Percentiles rank a stretch among this genome's conserved stretches.
Conservation (phyloP, 495 filamentous ascomycete species). For the Penicillium coffeae region DNA sequence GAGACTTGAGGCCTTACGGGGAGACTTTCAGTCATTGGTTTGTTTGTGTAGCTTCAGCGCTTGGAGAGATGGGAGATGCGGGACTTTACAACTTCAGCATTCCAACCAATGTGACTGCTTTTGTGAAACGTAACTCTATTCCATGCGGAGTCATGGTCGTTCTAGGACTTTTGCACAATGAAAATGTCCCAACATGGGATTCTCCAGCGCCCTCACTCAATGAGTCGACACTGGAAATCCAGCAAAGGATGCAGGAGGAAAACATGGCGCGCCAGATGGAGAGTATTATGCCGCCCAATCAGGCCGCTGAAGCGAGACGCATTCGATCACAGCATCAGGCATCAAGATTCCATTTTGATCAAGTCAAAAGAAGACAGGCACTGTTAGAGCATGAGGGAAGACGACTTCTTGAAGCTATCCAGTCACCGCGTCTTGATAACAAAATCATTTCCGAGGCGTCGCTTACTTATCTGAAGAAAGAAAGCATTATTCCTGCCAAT, state of each 20-base stretch:
- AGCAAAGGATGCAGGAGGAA: background rate
- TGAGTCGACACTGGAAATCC: background rate
- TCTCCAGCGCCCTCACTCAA: background rate
- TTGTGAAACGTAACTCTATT: background rate
- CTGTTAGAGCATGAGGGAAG: constrained; percentile 2
- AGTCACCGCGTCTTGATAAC: constrained; percentile 7
- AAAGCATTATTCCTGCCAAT: background rate
- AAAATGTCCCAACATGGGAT: constrained; percentile 4
- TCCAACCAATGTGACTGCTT: background rate
- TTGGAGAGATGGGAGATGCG: background rate
- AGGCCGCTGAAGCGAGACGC: background rate
- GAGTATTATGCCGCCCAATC: background rate
- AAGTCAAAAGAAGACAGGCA: constrained; percentile 1
- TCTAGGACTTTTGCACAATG: constrained; percentile 1
- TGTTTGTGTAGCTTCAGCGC: background rate
- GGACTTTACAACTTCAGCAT: background rate
- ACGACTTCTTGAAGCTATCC: constrained; percentile 8
- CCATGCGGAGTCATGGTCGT: constrained; percentile 8
- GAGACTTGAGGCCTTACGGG: background rate
- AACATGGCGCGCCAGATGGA: background rate
- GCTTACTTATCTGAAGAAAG: background rate
- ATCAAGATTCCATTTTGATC: background rate
- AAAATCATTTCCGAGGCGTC: constrained; percentile 1
- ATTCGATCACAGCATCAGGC: background rate
- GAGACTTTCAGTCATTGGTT: background rate